Percentiles rank a stretch among this genome's conserved stretches.
These are phyloP conservation scores for Psilocybe subaeruginosa DNA, from an alignment of 768 basidiomycete species.

Conservation along the genomic window DNA sequence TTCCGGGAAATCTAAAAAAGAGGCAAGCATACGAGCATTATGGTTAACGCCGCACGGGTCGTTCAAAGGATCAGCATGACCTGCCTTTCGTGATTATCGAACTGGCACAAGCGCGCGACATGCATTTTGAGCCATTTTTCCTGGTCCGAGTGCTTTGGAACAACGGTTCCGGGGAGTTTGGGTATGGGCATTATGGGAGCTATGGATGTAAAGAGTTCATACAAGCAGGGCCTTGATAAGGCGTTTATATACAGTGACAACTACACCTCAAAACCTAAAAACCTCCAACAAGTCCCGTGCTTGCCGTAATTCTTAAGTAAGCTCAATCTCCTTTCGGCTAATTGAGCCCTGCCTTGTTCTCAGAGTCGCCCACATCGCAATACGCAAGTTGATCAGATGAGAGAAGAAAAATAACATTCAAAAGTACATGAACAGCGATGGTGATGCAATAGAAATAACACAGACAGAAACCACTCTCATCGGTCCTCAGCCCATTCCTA, in stretches of 20 bases:
- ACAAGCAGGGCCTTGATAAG: constrained; percentile 20
- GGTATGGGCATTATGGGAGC: constrained; percentile 59
- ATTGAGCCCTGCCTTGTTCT: neutral
- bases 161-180: constrained; percentile 67
- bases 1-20: constrained; percentile 82
- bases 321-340: neutral
- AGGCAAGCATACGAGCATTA: constrained; percentile 6
- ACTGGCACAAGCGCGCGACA: constrained; percentile 67
- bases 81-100: constrained; percentile 65
- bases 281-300: constrained; percentile 7
- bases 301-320: constrained; percentile 22
- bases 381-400: neutral
- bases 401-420: constrained; percentile 13
- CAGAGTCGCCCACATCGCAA: neutral
- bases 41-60: constrained; percentile 19
- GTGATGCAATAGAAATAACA: constrained; percentile 21
- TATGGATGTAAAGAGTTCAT: constrained; percentile 17
- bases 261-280: constrained; percentile 1
- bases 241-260: constrained; percentile 9
- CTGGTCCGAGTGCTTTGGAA: constrained; percentile 59
- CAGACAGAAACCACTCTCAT: constrained; percentile 41
- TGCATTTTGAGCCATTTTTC: constrained; percentile 65
- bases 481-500: constrained; percentile 96
- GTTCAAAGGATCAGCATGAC: constrained; percentile 21
- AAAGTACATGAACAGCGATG: constrained; percentile 20